A percentile compares a stretch with the other conserved stretches of the same genome.
Conservation (phyloP, 495 filamentous ascomycete genomes). For the Penicillium cataractarum region DNA sequence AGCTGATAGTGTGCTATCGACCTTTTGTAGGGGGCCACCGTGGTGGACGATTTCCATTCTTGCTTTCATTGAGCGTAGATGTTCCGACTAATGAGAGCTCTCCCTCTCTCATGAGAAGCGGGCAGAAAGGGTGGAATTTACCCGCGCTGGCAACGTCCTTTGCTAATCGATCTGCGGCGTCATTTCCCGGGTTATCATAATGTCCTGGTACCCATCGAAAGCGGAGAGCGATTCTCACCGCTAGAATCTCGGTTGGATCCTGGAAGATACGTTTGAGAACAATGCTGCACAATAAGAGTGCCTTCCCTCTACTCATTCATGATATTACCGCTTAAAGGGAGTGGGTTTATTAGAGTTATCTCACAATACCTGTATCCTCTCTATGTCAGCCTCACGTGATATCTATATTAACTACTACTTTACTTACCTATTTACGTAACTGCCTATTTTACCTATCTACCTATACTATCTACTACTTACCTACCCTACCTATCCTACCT, state of each 20-base stretch:
- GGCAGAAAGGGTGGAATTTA: constrained; percentile 22
- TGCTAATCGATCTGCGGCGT: constrained; percentile 17
- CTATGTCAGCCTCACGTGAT: too few relatives aligned
- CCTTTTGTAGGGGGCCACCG: constrained; percentile 14
- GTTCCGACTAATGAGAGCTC: not conserved
- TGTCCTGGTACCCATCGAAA: constrained; percentile 28
- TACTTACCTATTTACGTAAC: too few relatives aligned
- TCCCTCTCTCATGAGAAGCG: constrained; percentile 20
- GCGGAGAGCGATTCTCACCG: constrained; percentile 16
- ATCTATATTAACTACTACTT: too few relatives aligned
- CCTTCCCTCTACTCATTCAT: too few relatives aligned
- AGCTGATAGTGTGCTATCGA: constrained; percentile 19
- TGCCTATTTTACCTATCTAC: too few relatives aligned
- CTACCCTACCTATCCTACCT: too few relatives aligned
- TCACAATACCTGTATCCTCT: too few relatives aligned
- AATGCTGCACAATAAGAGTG: too few relatives aligned
- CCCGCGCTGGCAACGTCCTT: constrained; percentile 15
- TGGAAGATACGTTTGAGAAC: too few relatives aligned
- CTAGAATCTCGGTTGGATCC: constrained; percentile 17
- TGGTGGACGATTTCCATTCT: constrained; percentile 17
- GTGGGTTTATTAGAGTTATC: too few relatives aligned
- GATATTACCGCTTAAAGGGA: too few relatives aligned
- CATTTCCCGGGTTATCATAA: constrained; percentile 13
- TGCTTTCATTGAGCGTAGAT: constrained; percentile 21
- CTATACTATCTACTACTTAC: too few relatives aligned